Percentiles rank a stretch among this genome's conserved stretches.
These are phyloP conservation scores for Trichoderma sp. DNA, from an alignment of 2,329 filamentous ascomycete genomes.

Conservation along the genomic window DNA sequence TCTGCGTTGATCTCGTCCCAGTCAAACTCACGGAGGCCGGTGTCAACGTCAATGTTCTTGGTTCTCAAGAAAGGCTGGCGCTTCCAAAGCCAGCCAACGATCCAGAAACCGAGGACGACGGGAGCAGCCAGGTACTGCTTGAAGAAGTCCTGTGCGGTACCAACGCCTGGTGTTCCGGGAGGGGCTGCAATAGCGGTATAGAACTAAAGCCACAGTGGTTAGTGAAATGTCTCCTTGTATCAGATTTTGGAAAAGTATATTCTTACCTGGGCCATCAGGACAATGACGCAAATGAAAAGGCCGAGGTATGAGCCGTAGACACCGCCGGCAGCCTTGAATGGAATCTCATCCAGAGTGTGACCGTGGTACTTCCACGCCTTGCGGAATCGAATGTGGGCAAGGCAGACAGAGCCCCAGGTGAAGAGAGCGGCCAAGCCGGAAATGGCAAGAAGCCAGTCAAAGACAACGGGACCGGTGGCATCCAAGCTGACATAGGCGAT, in stretches of 20 bases:
- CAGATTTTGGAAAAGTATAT: constrained; percentile 1
- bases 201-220: constrained; percentile 40
- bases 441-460: constrained; percentile 64
- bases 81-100: constrained; percentile 66
- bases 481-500: constrained; percentile 49
- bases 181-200: constrained; percentile 50
- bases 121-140: constrained; percentile 56
- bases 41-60: constrained; percentile 67
- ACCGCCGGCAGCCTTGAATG: constrained; percentile 41
- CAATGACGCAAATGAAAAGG: constrained; percentile 56
- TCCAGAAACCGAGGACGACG: constrained; percentile 59
- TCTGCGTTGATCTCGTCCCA: constrained; percentile 64
- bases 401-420: constrained; percentile 65
- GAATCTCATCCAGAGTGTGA: constrained; percentile 53
- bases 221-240: not conserved
- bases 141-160: constrained; percentile 56
- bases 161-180: constrained; percentile 37
- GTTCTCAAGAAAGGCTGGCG: constrained; percentile 59
- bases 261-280: constrained; percentile 56
- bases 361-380: constrained; percentile 60
- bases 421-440: constrained; percentile 64
- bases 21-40: constrained; percentile 64
- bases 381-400: constrained; percentile 67
- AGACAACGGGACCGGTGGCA: constrained; percentile 51
- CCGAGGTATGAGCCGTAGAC: constrained; percentile 67